phyloP scores from a whole-genome alignment of 176 grass and related monocot genomes.

The Musa acuminata region DNA sequence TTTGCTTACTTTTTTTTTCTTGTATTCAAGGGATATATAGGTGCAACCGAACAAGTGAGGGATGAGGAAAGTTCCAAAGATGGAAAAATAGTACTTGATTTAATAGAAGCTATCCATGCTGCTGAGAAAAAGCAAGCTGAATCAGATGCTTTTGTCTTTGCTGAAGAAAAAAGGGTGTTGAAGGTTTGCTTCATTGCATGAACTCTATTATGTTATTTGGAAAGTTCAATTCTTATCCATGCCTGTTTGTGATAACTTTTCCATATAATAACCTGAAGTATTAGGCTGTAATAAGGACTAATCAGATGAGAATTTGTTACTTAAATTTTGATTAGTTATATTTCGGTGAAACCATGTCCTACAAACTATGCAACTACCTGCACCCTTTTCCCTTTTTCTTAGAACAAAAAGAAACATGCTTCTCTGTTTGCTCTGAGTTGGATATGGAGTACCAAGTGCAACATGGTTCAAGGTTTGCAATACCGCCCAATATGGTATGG shows the following conservation, averaged over 20 bases:
- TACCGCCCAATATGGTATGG: too few species aligned
- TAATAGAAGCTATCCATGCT: conserved; percentile 91
- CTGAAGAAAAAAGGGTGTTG: conserved; percentile 93
- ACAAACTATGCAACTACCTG: neutral
- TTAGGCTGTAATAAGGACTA: too few species aligned
- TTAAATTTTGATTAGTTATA: neutral
- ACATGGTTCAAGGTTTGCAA: neutral
- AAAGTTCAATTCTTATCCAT: conserved; percentile 9
- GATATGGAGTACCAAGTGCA: neutral
- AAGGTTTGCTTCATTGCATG: conserved; percentile 43
- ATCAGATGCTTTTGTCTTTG: conserved; percentile 73
- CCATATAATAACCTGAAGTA: neutral
- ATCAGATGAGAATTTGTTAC: too few species aligned
- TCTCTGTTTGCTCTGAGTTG: neutral
- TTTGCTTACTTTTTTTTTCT: conserved; percentile 17
- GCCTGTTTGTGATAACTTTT: neutral
- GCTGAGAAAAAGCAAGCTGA: conserved; percentile 93
- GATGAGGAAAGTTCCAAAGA: conserved; percentile 32
- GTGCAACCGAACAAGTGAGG: conserved; percentile 24
- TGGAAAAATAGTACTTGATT: conserved; percentile 60
- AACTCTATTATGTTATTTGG: conserved; percentile 13
- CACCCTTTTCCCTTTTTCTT: neutral
- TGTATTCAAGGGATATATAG: conserved; percentile 30
- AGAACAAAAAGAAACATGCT: neutral
- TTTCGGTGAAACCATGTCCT: neutral